These are phyloP conservation scores for Viola odorata DNA, from an alignment of 345 rosid species.

Conservation along the genomic window DNA sequence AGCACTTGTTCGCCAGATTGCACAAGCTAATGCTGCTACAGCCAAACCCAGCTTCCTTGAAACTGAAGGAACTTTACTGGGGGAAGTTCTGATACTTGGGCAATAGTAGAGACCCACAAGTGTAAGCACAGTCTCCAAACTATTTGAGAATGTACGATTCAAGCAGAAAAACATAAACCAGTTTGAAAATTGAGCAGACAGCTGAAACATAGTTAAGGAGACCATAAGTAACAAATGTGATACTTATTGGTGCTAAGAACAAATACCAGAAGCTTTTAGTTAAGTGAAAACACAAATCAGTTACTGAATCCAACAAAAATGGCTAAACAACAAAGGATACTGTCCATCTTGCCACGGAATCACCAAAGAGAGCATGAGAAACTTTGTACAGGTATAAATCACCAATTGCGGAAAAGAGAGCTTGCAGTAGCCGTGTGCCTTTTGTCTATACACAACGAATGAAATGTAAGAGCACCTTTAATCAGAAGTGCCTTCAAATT, in stretches of 20 bases:
- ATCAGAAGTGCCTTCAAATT: no score
- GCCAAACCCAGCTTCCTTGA: slow-evolving; percentile 72
- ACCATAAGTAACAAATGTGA: slow-evolving; percentile 12
- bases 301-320: no score
- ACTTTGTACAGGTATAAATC: slow-evolving; percentile 79
- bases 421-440: slow-evolving; percentile 72
- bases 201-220: slow-evolving; percentile 55
- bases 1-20: slow-evolving; percentile 86
- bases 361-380: slow-evolving; percentile 47
- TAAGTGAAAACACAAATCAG: not conserved
- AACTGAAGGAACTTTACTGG: slow-evolving; percentile 27
- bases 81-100: slow-evolving; percentile 68
- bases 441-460: slow-evolving; percentile 41
- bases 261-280: not conserved
- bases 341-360: slow-evolving; percentile 61
- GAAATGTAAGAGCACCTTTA: not conserved
- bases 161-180: slow-evolving; percentile 92
- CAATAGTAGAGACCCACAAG: slow-evolving; percentile 76
- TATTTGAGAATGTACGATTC: slow-evolving; percentile 83
- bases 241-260: not conserved
- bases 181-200: slow-evolving; percentile 71
- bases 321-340: slow-evolving; percentile 51
- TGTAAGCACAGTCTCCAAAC: slow-evolving; percentile 87
- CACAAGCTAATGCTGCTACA: slow-evolving; percentile 79
- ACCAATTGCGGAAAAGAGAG: slow-evolving; percentile 78